phyloP scores from a whole-genome alignment of 2,329 filamentous ascomycete genomes.

The Nothophoma quercina region DNA sequence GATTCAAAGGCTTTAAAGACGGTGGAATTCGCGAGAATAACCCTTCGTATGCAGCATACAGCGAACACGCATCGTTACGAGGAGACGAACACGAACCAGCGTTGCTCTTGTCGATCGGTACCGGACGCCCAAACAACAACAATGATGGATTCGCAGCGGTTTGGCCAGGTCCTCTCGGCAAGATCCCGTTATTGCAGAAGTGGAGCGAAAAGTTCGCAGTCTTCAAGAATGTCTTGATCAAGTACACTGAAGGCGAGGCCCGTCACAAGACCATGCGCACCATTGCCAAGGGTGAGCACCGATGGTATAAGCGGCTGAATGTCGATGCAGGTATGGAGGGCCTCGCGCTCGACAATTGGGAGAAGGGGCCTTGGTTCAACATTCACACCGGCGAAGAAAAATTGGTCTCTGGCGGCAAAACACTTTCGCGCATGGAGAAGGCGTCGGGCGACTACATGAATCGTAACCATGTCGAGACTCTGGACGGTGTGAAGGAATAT shows the following conservation, averaged over 20 bases:
- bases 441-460: constrained; percentile 52
- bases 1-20: constrained; percentile 56
- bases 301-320: constrained; percentile 61
- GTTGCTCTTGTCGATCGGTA: constrained; percentile 56
- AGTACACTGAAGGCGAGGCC: constrained; percentile 60
- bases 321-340: constrained; percentile 55
- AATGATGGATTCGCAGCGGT: constrained; percentile 57
- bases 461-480: constrained; percentile 43
- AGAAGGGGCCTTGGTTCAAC: constrained; percentile 51
- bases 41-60: constrained; percentile 56
- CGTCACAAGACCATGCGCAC: constrained; percentile 57
- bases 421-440: constrained; percentile 55
- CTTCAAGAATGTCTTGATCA: constrained; percentile 59
- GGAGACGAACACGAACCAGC: constrained; percentile 54
- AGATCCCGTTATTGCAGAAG: constrained; percentile 52
- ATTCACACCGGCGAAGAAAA: constrained; percentile 37
- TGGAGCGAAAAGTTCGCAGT: constrained; percentile 59
- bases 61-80: constrained; percentile 56
- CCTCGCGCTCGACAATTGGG: constrained; percentile 58
- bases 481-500: constrained; percentile 52
- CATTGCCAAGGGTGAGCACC: constrained; percentile 56
- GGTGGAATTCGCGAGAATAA: constrained; percentile 62
- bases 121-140: constrained; percentile 54
- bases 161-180: constrained; percentile 56
- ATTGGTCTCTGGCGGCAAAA: constrained; percentile 52